Evolutionary conservation across 1,139 yeast genomes (phyloP), one percentile per base, ranked within the genome.

Genomic region (Saccharomycopsis hybrid): DNA sequence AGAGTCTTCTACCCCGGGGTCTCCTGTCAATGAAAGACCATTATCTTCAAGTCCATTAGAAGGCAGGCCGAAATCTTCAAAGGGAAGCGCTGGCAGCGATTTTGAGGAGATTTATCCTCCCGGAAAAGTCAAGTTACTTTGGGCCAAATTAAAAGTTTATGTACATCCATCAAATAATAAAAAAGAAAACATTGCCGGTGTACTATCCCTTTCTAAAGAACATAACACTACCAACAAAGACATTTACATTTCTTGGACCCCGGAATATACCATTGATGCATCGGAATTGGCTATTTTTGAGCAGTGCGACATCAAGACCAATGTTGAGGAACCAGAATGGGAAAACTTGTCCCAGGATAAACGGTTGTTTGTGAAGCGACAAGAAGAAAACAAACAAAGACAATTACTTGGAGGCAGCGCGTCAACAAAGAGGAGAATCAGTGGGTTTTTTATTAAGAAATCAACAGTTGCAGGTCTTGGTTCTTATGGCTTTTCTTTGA

Each of bases 181-280:
- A 43, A 73, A 71, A 54, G 96, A 90, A 62, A 89, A 90, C 61
- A 71, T 90, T 25, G 66, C 83, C 0, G 98, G 98, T 2, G 87
- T 76, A 61, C 62, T 92, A 41, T 70, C 85, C 5, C 69, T 92
- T 29, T 76, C 82, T 11, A 59, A 59, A 41, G 75, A 76, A 40
- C 58, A 62, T 4, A 76, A 76, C 38, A 63, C 75, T 4, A 62
- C 77, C 25, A 77, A 77, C 55, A 72, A 72, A 39, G 95, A 86
- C 41, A 69, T 84, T 4, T 63, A 77, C 4, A 63, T 92, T 33
- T 78, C 92, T 0, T 92, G 92, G 77, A 74, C 85, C 2, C 90
- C 97, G 0, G 96, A 86, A 58, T 60, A 67, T 41, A 59, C 68
- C 1, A 69, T 82, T 50, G 66, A 73, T 32, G 62, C 67, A 11